Percentiles rank a stretch among this genome's conserved stretches.
These are phyloP conservation scores for Glomus cerebriforme DNA, from an alignment of 192 early-diverging fungal species.

Conservation along the genomic window DNA sequence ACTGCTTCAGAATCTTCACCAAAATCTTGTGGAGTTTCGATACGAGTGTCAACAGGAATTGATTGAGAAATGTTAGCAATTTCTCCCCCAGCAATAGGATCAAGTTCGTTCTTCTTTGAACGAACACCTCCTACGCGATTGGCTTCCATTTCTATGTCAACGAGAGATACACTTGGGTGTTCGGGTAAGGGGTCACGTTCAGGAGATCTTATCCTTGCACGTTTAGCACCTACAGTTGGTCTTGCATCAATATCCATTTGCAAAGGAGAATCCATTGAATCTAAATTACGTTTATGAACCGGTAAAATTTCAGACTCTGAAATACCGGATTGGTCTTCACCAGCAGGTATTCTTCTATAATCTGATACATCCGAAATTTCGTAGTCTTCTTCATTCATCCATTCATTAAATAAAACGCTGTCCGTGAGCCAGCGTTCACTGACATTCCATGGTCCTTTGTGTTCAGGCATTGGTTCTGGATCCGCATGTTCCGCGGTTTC, in stretches of 20 bases:
- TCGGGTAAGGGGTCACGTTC: constrained; percentile 45
- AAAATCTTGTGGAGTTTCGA: neutral
- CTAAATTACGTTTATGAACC: constrained; percentile 22
- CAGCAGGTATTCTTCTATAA: constrained; percentile 5
- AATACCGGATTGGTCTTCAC: constrained; percentile 47
- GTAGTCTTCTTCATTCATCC: constrained; percentile 90
- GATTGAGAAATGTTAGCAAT: constrained; percentile 59
- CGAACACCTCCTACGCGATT: constrained; percentile 48
- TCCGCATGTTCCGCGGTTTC: constrained; percentile 64
- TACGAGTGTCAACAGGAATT: neutral
- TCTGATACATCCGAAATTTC: constrained; percentile 42
- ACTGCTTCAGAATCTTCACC: constrained; percentile 26
- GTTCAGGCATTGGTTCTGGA: constrained; percentile 61
- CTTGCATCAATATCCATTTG: constrained; percentile 38
- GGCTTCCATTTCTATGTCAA: constrained; percentile 56
- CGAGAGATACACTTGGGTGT: constrained; percentile 48
- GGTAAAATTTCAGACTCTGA: constrained; percentile 31
- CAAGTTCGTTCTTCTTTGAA: constrained; percentile 62
- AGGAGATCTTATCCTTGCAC: constrained; percentile 36
- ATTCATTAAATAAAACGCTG: constrained; percentile 73
- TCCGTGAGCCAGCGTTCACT: constrained; percentile 75
- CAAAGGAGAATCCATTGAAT: constrained; percentile 39
- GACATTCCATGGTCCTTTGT: constrained; percentile 71
- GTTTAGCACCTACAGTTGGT: constrained; percentile 37
- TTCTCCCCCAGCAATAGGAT: constrained; percentile 59